Evolutionary conservation across 164 flowering plant species (phyloP), one percentile per base, ranked within the genome.

Genomic region (Tetracentron sinense): DNA sequence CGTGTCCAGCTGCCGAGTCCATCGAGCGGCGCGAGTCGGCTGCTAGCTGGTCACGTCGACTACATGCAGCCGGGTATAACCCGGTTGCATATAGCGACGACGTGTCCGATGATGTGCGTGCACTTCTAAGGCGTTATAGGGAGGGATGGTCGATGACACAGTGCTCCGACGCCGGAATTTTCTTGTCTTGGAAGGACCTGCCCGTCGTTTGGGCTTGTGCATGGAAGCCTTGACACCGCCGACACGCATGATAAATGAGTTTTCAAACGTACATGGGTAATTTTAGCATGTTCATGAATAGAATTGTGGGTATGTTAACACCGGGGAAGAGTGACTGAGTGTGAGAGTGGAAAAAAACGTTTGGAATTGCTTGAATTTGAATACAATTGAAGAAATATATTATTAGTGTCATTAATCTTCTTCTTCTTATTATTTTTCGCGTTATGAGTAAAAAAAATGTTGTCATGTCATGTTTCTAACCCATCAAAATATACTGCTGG

Each of bases 151-250:
- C 93, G 7, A 87, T 86, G 96, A 68, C 70, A 38, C 81, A 57
- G 64, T 69, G 73, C 17, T 55, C 77, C 10, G 77, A 66, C 56
- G 78, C 85, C 71, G 98, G 98, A 67, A 75, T 92, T 61, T 90
- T 83, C 81, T 69, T 92, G 73, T 63, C 82, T 29, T 92, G 98
- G 96, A 93, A 81, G 73, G 94, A 88, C 4, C 89, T 88, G 80
- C 83, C 89, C 66, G 89, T 90, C 68, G 96, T 90, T 55, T 93
- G 97, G 97, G 88, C 97, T 20, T 79, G 85, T 62, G 93, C 96
- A 28, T 90, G 98, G 96, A 81, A 76, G 80, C 86, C 92, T 23
- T 83, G 66, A 62, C 3, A 5, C 29, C 49, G 28, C 10, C 22
- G 29, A 6, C 44, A 47, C 60, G 42, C 52, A 44, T 58, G 65